Base-by-base conservation (phyloP, 1,139 yeast genomes). In the Yamadazyma songkhlaensis region DNA sequence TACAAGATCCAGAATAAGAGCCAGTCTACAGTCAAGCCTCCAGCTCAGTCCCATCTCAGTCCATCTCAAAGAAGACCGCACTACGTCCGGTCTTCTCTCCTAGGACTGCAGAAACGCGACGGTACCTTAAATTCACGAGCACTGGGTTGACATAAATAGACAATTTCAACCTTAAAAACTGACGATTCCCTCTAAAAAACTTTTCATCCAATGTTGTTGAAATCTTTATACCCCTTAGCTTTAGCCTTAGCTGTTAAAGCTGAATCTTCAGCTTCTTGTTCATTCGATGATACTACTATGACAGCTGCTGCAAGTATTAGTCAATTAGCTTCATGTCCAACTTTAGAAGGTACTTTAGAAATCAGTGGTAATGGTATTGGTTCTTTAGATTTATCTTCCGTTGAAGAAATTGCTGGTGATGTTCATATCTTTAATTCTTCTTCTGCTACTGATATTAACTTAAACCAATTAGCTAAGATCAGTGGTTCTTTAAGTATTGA, bases 271-370 rank as follows among this genome's bases (percentile, higher is more conserved):
- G 47, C 51, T 20, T 40, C 44, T 27, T 71, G 76, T 52, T 67
- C 74, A 14, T 64, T 64, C 44, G 62, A 67, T 38, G 54, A 45
- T 34, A 60, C 67, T 37, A 67, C 72, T 43, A 59, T 70, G 44
- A 58, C 68, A 22, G 72, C 62, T 12, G 59, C 72, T 27, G 57
- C 71, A 29, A 72, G 61, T 14, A 51, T 67, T 26, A 46, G 59
- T 32, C 54, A 51, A 40, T 55, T 71, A 43, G 62, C 58, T 44
- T 50, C 72, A 3, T 71, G 77, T 53, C 61, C 66, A 21, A 70
- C 74, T 22, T 57, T 71, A 41, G 66, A 59, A 30, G 77, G 76
- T 37, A 51, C 57, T 32, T 64, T 71, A 41, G 59, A 65, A 42
- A 56, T 71, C 37, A 54, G 62, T 35, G 75, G 75, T 37, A 64